Percentiles rank a stretch among this genome's conserved stretches.
Conservation (phyloP, 139 green algal genomes). For the Gonium pectorale region DNA sequence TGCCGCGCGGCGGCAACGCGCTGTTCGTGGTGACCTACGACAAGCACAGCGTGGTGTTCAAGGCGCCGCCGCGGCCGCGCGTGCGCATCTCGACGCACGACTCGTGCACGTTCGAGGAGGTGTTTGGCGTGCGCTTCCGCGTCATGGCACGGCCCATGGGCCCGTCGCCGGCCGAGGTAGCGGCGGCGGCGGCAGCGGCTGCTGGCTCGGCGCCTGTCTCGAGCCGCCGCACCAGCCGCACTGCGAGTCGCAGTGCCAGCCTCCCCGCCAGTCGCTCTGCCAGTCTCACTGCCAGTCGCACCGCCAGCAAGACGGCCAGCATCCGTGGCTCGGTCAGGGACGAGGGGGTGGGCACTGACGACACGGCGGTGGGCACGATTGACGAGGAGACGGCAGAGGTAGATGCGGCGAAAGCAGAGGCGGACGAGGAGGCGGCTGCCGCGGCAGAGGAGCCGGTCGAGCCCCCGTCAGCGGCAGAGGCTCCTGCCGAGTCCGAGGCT, state of each 20-base stretch:
- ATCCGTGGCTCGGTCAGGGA: no score
- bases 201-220: neutral
- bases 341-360: no score
- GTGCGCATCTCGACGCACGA: constrained; percentile 37
- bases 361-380: no score
- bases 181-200: neutral
- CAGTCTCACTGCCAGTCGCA: no score
- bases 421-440: no score
- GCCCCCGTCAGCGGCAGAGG: no score
- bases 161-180: neutral
- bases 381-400: no score
- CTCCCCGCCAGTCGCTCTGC: no score
- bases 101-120: constrained; percentile 59
- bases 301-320: no score
- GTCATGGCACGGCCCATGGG: constrained; percentile 39
- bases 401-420: no score
- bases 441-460: no score
- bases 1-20: constrained; percentile 24
- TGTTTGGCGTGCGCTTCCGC: constrained; percentile 53
- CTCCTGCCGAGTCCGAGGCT: no score
- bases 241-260: neutral
- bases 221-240: neutral
- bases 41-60: constrained; percentile 48
- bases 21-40: constrained; percentile 38
- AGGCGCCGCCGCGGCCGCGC: constrained; percentile 41